phyloP scores from a whole-genome alignment of 495 filamentous ascomycete species.

The Talaromyces wortmannii region DNA sequence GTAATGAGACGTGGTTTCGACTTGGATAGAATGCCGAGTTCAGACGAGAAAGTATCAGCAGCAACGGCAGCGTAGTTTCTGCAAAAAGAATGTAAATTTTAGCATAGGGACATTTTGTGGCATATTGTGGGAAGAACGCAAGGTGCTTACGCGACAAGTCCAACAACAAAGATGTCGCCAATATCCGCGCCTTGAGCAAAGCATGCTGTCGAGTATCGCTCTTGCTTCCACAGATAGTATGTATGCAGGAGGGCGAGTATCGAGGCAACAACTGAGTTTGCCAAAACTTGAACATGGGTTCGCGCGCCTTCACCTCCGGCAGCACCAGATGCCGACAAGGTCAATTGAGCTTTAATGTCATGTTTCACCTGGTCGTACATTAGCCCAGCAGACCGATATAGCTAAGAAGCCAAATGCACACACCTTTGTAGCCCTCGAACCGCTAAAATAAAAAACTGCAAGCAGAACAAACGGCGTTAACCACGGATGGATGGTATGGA shows the following conservation, averaged over 20 bases:
- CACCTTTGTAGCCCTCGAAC: constrained; percentile 78
- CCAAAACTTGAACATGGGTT: constrained; percentile 83
- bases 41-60: constrained; percentile 91
- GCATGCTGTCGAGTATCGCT: constrained; percentile 13
- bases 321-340: constrained; percentile 63
- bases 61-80: constrained; percentile 85
- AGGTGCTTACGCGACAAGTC: constrained; percentile 45
- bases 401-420: background rate
- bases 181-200: constrained; percentile 27
- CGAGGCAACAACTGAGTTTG: constrained; percentile 77
- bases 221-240: constrained; percentile 32
- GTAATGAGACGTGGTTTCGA: constrained; percentile 79
- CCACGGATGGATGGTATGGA: constrained; percentile 88
- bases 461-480: constrained; percentile 79
- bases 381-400: constrained; percentile 1
- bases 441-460: constrained; percentile 78
- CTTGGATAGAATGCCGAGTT: constrained; percentile 84
- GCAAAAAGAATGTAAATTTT: background rate
- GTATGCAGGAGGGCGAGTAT: constrained; percentile 66
- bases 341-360: constrained; percentile 73
- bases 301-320: constrained; percentile 73
- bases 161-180: constrained; percentile 47
- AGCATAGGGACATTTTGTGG: background rate
- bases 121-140: too few species aligned
- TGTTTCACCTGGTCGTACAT: constrained; percentile 61